A percentile compares a stretch with the other conserved stretches of the same genome.
phyloP scores from a whole-genome alignment of 345 rosid genomes.

The Leavenworthia alabamica region DNA sequence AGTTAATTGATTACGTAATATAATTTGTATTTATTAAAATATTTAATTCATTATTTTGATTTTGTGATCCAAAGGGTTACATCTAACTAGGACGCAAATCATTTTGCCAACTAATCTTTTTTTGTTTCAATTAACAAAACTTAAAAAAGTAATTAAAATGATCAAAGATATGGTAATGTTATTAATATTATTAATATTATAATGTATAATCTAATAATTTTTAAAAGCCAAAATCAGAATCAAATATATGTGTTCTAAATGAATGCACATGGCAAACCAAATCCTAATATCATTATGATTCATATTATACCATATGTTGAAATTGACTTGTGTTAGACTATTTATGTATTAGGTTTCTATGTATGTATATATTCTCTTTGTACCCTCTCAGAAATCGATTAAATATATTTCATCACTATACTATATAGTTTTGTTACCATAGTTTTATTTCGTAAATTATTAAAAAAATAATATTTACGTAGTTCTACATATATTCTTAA shows the following conservation, averaged over 20 bases:
- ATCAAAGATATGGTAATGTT: background rate
- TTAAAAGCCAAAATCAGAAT: background rate
- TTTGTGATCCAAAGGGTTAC: conserved; percentile 12
- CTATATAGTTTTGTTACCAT: background rate
- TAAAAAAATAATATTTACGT: background rate
- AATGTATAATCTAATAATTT: background rate
- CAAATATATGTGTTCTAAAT: background rate
- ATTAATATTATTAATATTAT: no score
- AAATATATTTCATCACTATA: background rate
- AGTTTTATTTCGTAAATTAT: background rate
- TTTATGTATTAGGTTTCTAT: background rate
- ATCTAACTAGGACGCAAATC: conserved; percentile 19
- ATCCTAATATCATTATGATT: conserved; percentile 23
- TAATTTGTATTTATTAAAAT: background rate
- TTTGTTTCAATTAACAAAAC: background rate
- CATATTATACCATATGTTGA: conserved; percentile 14
- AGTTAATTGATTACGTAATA: conserved; percentile 15
- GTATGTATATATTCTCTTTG: conserved; percentile 16
- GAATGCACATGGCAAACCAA: conserved; percentile 27
- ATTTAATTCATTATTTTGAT: conserved; percentile 5
- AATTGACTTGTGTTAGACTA: conserved; percentile 17
- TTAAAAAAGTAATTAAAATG: background rate
- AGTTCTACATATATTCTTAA: background rate
- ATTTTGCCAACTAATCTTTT: conserved; percentile 2
- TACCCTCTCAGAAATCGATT: background rate